Evolutionary conservation across 768 basidiomycete species (phyloP), one percentile per base, ranked within the genome.

Genomic region (Naganishia randhawae): DNA sequence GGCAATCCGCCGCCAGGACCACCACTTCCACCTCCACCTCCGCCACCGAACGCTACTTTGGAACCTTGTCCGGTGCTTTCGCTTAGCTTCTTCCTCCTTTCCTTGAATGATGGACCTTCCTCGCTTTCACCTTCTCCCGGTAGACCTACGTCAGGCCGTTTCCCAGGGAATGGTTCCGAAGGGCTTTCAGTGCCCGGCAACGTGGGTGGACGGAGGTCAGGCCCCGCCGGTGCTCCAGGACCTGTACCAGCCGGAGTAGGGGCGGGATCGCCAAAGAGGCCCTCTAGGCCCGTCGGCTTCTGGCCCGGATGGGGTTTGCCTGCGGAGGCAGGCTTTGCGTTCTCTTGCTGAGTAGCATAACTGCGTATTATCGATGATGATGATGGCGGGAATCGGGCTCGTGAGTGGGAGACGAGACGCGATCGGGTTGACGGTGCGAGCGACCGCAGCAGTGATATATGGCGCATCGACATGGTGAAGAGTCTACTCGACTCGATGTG

Each of bases 31-130:
- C 72, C 69, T 22, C 73, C 74, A 13, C 78, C 75, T 17, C 71
- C 73, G 19, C 74, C 74, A 37, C 77, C 77, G 3, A 69, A 71
- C 10, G 70, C 75, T n/a, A 70, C 69, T 67, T 71, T 73, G 64
- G 73, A 75, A 37, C 67, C 65, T 19, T 71, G 69, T 37, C 62
- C 69, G 10, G 71, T 39, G 22, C 57, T 61, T 9, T 75, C 74
- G 54, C 75, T 75, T 57, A 77, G 39, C 68, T 73, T 74, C 35
- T 73, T 69, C 52, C 68, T 72, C 63, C 68, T 50, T 13, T 71
- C 70, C 53, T 72, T 70, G 22, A 73, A 67, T 22, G 53, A 66
- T 52, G 19, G 65, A 32, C 54, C 61, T 25, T 70, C 69, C 39
- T 69, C 72, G 27, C 67, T 66, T 54, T 72, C 69, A 13, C 54